phyloP scores from a whole-genome alignment of 768 basidiomycete species.

The Heimioporus sp. region DNA sequence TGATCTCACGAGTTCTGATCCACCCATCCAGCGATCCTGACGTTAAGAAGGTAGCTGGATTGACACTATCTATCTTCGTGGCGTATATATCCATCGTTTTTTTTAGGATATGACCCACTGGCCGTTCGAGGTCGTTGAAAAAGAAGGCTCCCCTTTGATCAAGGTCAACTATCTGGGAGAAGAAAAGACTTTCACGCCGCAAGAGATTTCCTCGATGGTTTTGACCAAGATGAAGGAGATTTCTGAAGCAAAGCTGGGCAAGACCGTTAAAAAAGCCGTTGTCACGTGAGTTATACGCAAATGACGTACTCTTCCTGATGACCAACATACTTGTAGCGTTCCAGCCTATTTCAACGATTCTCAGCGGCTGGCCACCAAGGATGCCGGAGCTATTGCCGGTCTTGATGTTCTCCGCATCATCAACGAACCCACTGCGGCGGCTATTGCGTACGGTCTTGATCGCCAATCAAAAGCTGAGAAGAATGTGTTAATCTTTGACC shows the following conservation, averaged over 20 bases:
- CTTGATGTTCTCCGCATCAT: constrained; percentile 99
- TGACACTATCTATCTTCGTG: neutral
- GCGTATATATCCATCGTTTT: neutral
- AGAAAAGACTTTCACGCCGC: constrained; percentile 94
- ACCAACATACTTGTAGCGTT: constrained; percentile 47
- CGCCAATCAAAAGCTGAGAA: constrained; percentile 93
- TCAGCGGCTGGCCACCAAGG: constrained; percentile 98
- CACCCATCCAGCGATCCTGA: constrained; percentile 71
- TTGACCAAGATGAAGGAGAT: constrained; percentile 99
- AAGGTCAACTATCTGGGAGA: constrained; percentile 94
- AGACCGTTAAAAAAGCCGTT: constrained; percentile 97
- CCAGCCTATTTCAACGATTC: constrained; percentile 99
- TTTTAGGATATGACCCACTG: constrained; percentile 90
- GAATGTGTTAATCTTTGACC: constrained; percentile 99
- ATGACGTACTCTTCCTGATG: neutral
- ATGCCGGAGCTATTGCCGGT: constrained; percentile 96
- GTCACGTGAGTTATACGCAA: constrained; percentile 72
- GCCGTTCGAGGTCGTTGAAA: constrained; percentile 97
- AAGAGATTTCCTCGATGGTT: constrained; percentile 99
- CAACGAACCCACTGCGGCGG: constrained; percentile 99
- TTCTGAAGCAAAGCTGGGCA: constrained; percentile 98
- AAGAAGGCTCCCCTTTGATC: constrained; percentile 96
- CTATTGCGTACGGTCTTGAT: constrained; percentile 98
- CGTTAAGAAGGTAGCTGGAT: constrained; percentile 69
- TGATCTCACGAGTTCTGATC: neutral